Base-by-base conservation (phyloP, 2,329 filamentous ascomycete species). In the Colletotrichum zoysiae region DNA sequence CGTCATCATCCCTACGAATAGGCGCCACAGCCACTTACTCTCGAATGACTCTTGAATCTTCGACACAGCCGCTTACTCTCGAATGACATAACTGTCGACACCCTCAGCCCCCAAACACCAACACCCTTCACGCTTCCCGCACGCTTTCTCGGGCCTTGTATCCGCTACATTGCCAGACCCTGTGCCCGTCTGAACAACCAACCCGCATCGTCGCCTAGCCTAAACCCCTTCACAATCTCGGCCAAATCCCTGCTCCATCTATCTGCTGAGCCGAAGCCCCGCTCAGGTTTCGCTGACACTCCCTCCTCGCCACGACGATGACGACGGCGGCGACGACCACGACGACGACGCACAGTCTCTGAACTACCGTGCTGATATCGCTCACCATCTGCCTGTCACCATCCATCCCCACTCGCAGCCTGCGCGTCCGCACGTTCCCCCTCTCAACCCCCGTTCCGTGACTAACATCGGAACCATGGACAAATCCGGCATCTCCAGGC, bases 381-480 rank as follows among this genome's bases (percentile, higher is more conserved):
- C 42, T 51, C 58, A n/a, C 50, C 53, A 62, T 62, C 50, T 61
- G 35, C 57, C 68, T 20, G 44, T 42, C 64, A 35, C 26, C 35
- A 12, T 35, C 26, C 35, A 12, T 35, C 5, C 58, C n/a, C 20
- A 38, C 58, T 48, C 40, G 16, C 23, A 30, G 48, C 53, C 61
- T 51, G 20, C n/a, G 6, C 9, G 20, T 44, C 35, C 30, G 46
- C 46, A 35, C 53, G 38, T 50, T 30, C 30, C 2, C 30, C 57
- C 61, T 26, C 53, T 33, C 3, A 38, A 1, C 11, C 40, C 63
- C 57, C 56, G 48, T 35, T 70, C 63, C 50, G 35, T 63, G 44
- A 11, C 26, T 38, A 18, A 44, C 38, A 26, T 58, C 65, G 69
- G 53, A 16, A 53, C 18, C 64, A 71, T 71, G 69, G 57, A 67